Conservation (phyloP, 345 rosid genomes). For the Rhodamnia argentea region DNA sequence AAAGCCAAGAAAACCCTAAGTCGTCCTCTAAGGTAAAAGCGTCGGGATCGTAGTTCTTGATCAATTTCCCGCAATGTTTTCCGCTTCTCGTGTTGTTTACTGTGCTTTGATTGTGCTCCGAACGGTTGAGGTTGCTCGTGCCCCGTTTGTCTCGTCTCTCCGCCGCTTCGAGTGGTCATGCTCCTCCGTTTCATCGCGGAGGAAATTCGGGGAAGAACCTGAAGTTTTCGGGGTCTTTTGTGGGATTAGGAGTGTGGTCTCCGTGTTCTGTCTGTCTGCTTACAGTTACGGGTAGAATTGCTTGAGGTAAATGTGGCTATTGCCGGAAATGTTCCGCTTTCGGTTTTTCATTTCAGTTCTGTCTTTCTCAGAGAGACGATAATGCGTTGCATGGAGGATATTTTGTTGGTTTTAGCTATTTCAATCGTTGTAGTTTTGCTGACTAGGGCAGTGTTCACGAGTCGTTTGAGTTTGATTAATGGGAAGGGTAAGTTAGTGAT, state of each 20-base stretch:
- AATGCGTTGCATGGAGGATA: background rate
- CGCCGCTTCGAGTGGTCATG: too few relatives aligned
- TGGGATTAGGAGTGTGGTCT: background rate
- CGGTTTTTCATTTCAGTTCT: background rate
- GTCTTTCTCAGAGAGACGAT: background rate
- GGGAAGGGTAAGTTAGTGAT: background rate
- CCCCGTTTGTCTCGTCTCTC: too few relatives aligned
- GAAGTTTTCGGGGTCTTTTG: fast-evolving
- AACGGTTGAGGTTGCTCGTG: too few relatives aligned
- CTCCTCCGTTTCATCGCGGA: background rate
- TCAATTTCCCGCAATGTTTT: too few relatives aligned
- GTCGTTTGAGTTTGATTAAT: background rate
- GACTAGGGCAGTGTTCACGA: background rate
- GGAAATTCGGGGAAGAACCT: background rate
- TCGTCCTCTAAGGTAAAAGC: slow-evolving; percentile 6
- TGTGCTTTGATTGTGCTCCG: too few relatives aligned
- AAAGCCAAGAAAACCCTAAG: slow-evolving; percentile 13
- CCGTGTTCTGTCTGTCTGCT: background rate
- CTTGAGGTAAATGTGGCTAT: background rate
- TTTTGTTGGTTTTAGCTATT: background rate
- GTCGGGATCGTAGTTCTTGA: background rate
- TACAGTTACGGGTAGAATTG: background rate
- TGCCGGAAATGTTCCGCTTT: background rate
- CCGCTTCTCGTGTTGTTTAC: too few relatives aligned
- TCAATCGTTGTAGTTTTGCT: background rate